Percentiles rank a stretch among this genome's conserved stretches.
Conservation (phyloP, 805 yeast genomes). For the Saturnispora galanensis region DNA sequence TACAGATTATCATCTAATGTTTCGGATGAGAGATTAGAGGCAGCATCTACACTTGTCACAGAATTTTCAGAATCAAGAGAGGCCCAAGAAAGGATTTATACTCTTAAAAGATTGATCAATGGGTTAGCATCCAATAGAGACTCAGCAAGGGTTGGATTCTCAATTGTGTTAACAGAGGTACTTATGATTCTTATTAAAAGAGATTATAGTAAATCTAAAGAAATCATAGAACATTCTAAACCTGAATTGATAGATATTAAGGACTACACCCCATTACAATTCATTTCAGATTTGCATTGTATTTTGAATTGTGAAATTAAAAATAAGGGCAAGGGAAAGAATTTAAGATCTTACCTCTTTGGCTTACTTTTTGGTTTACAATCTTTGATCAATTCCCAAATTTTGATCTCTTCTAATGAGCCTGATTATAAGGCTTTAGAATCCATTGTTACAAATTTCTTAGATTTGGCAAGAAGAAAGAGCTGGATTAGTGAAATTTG, state of each 20-base stretch:
- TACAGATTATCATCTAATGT: conserved; percentile 69
- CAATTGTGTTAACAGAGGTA: conserved; percentile 76
- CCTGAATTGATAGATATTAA: conserved; percentile 11
- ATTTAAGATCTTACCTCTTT: conserved; percentile 68
- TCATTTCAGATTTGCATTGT: conserved; percentile 27
- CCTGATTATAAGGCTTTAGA: conserved; percentile 23
- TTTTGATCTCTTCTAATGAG: conserved; percentile 23
- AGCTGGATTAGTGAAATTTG: conserved; percentile 84
- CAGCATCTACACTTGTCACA: conserved; percentile 57
- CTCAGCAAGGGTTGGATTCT: conserved; percentile 78
- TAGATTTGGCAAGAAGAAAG: conserved; percentile 53
- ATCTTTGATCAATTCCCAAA: conserved; percentile 49
- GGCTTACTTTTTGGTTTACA: conserved; percentile 83
- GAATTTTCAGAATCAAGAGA: conserved; percentile 40
- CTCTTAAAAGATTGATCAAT: conserved; percentile 63
- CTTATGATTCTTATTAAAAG: conserved; percentile 25
- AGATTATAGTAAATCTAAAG: neutral
- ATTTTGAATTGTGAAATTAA: conserved; percentile 33
- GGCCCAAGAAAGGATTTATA: conserved; percentile 68
- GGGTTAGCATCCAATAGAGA: conserved; percentile 80
- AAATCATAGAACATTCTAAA: neutral
- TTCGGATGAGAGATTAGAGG: conserved; percentile 57
- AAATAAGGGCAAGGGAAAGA: conserved; percentile 58
- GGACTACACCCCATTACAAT: conserved; percentile 30
- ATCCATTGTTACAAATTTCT: conserved; percentile 33